These are phyloP conservation scores for Trypanosoma melophagium DNA, from an alignment of 208 protist genomes.

Conservation along the genomic window DNA sequence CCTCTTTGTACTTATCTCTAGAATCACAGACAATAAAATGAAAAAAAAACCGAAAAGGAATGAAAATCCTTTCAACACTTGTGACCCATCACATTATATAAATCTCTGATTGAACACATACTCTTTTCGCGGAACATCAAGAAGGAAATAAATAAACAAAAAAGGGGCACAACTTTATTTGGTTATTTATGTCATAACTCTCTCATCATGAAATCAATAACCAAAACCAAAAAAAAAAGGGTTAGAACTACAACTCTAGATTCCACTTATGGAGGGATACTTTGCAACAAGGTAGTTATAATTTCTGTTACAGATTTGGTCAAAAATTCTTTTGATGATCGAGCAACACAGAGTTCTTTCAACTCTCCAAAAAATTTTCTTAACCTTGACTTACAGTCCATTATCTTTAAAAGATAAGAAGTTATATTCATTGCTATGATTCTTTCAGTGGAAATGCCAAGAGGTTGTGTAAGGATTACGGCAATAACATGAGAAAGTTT, in stretches of 20 bases:
- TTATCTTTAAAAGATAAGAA: background rate
- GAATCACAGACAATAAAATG: background rate
- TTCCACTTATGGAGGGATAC: background rate
- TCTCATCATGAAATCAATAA: background rate
- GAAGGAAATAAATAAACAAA: background rate
- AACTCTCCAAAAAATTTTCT: constrained; percentile 9
- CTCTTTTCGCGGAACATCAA: background rate
- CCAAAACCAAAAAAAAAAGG: background rate
- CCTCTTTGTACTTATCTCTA: no score
- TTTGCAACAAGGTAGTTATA: constrained; percentile 4
- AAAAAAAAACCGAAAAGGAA: background rate
- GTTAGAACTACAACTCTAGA: background rate
- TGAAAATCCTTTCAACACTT: no score
- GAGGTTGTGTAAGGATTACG: constrained; percentile 1
- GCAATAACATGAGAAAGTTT: background rate
- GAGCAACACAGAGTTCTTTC: background rate
- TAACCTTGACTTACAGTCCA: background rate
- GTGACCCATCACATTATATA: no score
- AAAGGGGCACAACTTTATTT: background rate
- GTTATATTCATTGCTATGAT: constrained; percentile 9
- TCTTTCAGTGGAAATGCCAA: background rate
- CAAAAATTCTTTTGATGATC: background rate
- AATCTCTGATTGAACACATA: no score
- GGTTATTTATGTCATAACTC: background rate
- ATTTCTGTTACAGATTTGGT: background rate